These are phyloP conservation scores for Excoecaria cochinchinensis DNA, from an alignment of 345 rosid species.

Conservation along the genomic window DNA sequence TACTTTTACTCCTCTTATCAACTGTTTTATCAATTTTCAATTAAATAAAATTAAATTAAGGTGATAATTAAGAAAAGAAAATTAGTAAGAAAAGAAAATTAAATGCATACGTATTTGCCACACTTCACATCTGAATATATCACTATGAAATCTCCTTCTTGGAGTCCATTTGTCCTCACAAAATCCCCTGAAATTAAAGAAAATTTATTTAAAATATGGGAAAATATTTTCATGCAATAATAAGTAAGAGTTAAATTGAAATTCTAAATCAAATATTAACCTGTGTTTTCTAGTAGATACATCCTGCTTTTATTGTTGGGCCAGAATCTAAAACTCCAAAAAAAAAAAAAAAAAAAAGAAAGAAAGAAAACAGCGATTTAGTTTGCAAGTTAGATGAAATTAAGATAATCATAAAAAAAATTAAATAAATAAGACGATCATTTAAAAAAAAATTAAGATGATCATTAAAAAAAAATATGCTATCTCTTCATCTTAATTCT, in stretches of 20 bases:
- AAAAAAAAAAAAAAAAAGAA: background rate
- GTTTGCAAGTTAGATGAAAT: background rate
- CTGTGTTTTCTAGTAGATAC: conserved; percentile 98
- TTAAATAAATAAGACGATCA: background rate
- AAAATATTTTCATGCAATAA: background rate
- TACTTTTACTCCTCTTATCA: conserved; percentile 96
- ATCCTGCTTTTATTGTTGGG: conserved; percentile 99
- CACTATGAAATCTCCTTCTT: conserved; percentile 99
- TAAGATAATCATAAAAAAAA: background rate
- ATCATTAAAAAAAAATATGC: no score
- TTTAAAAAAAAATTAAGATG: no score
- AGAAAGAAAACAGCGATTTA: conserved; percentile 19
- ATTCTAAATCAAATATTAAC: conserved; percentile 26
- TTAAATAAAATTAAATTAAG: background rate
- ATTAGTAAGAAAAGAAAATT: background rate
- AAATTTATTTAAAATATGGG: background rate
- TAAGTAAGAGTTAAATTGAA: background rate
- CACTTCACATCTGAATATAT: conserved; percentile 90
- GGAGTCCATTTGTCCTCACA: conserved; percentile 88
- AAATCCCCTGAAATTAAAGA: conserved; percentile 63
- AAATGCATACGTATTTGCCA: conserved; percentile 77
- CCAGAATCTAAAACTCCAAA: conserved; percentile 85
- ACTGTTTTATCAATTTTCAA: conserved; percentile 32
- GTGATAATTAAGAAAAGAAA: background rate
- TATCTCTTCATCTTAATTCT: no score